These are phyloP conservation scores for Colletotrichum spinosum DNA, from an alignment of 2,329 filamentous ascomycete species.

Conservation along the genomic window DNA sequence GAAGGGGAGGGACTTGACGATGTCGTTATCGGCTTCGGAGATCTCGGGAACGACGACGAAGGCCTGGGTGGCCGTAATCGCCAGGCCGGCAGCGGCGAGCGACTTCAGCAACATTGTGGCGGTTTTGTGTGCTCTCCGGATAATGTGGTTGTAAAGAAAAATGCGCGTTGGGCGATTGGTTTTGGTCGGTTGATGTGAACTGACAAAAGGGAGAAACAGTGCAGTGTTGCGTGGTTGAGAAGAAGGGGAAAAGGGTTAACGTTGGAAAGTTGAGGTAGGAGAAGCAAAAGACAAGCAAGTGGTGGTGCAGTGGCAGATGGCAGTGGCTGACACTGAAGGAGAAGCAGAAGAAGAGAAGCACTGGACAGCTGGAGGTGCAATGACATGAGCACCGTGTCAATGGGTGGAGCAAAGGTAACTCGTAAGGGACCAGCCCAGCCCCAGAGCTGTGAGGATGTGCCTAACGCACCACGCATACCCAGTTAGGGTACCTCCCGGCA, in stretches of 20 bases:
- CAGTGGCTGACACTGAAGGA: too few species aligned
- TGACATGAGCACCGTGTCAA: conserved; percentile 25
- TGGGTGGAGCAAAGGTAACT: conserved; percentile 25
- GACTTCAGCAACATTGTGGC: conserved; percentile 48
- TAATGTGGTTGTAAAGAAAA: not conserved
- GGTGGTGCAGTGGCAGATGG: not conserved
- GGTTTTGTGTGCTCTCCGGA: not conserved
- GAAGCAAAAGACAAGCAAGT: not conserved
- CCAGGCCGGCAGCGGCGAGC: conserved; percentile 48
- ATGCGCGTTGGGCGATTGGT: not conserved
- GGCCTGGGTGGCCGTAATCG: conserved; percentile 50
- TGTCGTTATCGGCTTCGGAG: conserved; percentile 54
- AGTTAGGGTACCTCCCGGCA: conserved; percentile 12
- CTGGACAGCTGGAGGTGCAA: conserved; percentile 1
- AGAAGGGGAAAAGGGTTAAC: not conserved
- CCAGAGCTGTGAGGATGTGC: conserved; percentile 2
- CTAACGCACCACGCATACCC: conserved; percentile 17
- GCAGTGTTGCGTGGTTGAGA: not conserved
- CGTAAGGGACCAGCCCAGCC: conserved; percentile 13
- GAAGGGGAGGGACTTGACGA: conserved; percentile 54
- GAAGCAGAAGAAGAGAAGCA: too few species aligned
- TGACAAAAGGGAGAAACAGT: not conserved
- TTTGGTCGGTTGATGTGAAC: not conserved
- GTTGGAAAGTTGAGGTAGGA: conserved; percentile 18
- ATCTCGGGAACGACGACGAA: conserved; percentile 67